phyloP scores from a whole-genome alignment of 805 yeast species.

The Zygosaccharomyces gambellarensis region DNA sequence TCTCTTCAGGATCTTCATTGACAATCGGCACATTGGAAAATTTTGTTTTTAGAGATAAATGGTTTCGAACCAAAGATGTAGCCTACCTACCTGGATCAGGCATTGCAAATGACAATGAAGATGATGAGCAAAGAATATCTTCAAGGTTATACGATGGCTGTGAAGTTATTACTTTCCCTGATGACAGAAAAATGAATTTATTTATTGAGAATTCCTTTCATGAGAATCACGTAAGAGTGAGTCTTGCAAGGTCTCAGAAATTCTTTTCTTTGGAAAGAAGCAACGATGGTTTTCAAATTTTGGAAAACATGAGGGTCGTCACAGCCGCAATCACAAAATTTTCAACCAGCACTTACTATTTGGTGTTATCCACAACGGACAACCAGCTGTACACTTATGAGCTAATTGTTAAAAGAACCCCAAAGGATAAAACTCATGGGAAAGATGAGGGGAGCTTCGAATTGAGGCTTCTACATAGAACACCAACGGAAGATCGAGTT shows the following conservation, averaged over 20 bases:
- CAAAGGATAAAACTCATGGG: not conserved
- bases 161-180: constrained; percentile 5
- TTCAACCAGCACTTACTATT: constrained; percentile 27
- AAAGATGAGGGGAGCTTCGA: constrained; percentile 18
- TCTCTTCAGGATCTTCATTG: constrained; percentile 22
- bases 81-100: constrained; percentile 3
- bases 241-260: constrained; percentile 8
- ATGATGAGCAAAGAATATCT: constrained; percentile 7
- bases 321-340: constrained; percentile 26
- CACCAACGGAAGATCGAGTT: constrained; percentile 47
- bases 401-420: constrained; percentile 27
- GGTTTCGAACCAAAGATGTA: constrained; percentile 21
- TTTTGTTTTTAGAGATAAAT: constrained; percentile 17
- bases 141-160: constrained; percentile 3
- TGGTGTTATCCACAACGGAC: constrained; percentile 44
- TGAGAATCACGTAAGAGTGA: constrained; percentile 18
- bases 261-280: constrained; percentile 4
- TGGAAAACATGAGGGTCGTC: constrained; percentile 11
- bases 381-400: constrained; percentile 18
- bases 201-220: constrained; percentile 45
- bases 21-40: constrained; percentile 27
- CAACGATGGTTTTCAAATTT: not conserved
- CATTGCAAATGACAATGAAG: constrained; percentile 18
- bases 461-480: constrained; percentile 53
- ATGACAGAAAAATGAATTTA: constrained; percentile 32